Base-by-base conservation (phyloP, 192 early-diverging fungal species). In the Tieghemiomyces parasiticus region DNA sequence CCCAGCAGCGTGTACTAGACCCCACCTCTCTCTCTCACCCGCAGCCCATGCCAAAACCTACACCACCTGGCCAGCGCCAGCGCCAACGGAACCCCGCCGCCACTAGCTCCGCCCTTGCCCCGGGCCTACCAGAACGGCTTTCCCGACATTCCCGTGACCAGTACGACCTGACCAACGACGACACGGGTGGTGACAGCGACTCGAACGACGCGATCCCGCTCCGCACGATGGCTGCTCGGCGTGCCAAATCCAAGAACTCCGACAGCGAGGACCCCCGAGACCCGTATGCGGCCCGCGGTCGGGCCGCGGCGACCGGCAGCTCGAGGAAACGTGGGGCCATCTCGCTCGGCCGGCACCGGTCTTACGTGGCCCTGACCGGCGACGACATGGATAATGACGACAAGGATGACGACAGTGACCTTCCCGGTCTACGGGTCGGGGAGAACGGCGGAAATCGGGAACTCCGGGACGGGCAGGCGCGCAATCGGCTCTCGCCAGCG, bases 191-290 rank as follows among this genome's bases (percentile, higher is more conserved):
- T n/a, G n/a, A n/a, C n/a, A n/a, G n/a, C n/a, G 32, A 58, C 38
- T 42, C 55, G 4, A 34, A 4, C 22, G n/a, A n/a, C 10, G 9
- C 31, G 33, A 58, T 58, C 32, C 55, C 55, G 12, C 33, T 58
- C 16, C 55, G 33, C 28, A 10, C 32, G 19, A 38, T 58, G 55
- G 34, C 3, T 8, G n/a, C n/a, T 34, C 55, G 55, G 3, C 55
- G 55, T 32, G 4, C 6, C 4, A 58, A 58, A 35, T 9, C 55
- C 33, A 58, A 35, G n/a, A 35, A 10, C 30, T 58, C 55, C 16
- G 55, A 58, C 24, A 14, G 19, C 34, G 55, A 58, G 33, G 35
- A 58, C 35, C n/a, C n/a, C n/a, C n/a, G n/a, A n/a, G n/a, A n/a
- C n/a, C n/a, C n/a, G n/a, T n/a, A n/a, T n/a, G n/a, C n/a, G n/a